Conservation (phyloP, 495 filamentous ascomycete genomes). For the Neurospora sp. region DNA sequence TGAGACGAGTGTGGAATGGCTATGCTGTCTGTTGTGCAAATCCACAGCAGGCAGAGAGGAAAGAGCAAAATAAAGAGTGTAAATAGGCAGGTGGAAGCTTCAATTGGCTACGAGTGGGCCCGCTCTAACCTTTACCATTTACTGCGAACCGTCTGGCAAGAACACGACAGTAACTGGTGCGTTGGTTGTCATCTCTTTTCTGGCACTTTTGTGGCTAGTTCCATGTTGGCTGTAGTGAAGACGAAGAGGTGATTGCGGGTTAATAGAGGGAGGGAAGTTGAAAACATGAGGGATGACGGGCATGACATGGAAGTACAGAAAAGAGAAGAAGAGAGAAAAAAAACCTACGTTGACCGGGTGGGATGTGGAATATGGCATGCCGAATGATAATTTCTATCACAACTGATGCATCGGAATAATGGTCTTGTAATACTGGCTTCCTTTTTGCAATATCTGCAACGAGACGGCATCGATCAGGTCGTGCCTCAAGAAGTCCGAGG, state of each 20-base stretch:
- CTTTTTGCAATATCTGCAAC: slow-evolving; percentile 3
- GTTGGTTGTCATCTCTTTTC: slow-evolving; percentile 9
- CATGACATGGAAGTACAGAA: neutral
- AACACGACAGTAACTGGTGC: slow-evolving; percentile 1
- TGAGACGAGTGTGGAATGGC: neutral
- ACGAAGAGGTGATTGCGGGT: neutral
- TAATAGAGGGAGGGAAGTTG: neutral
- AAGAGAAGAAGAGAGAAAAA: neutral
- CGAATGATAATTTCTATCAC: slow-evolving; percentile 5
- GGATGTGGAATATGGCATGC: slow-evolving; percentile 11
- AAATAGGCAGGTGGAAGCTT: neutral
- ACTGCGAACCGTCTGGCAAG: neutral
- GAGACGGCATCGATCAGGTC: slow-evolving; percentile 1
- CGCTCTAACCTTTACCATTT: neutral
- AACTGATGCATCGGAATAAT: slow-evolving; percentile 5
- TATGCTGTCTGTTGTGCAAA: neutral
- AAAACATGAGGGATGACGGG: neutral
- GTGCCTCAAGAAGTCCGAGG: neutral
- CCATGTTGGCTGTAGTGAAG: neutral
- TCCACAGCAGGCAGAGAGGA: neutral
- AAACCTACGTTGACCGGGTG: neutral
- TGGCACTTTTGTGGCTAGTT: slow-evolving; percentile 4
- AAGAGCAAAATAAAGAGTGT: neutral
- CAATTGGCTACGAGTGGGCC: neutral
- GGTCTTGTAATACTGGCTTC: neutral